These are phyloP conservation scores for Haberlea rhodopensis DNA, from an alignment of 257 asterid species.

Conservation along the genomic window DNA sequence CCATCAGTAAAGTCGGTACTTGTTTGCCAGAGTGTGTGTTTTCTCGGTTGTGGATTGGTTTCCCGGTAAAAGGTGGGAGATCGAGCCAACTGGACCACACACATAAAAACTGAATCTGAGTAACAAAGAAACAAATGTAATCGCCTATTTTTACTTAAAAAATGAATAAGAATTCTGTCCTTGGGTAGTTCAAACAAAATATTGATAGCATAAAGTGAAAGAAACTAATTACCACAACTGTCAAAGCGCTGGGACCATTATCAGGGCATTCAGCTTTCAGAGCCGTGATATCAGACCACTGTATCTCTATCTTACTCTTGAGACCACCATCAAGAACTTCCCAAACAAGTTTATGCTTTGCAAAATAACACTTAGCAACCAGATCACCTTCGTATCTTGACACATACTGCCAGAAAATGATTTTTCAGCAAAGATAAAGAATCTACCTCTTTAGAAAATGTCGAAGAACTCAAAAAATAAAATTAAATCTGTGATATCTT, in stretches of 20 bases:
- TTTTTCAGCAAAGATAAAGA: slow-evolving; percentile 18
- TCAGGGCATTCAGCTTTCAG: slow-evolving; percentile 69
- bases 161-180: background rate
- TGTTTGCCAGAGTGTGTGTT: slow-evolving; percentile 85
- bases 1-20: slow-evolving; percentile 76
- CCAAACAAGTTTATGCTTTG: slow-evolving; percentile 91
- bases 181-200: slow-evolving; percentile 1
- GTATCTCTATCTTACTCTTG: slow-evolving; percentile 86
- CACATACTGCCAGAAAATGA: slow-evolving; percentile 56
- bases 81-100: slow-evolving; percentile 57
- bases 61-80: slow-evolving; percentile 68
- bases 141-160: background rate
- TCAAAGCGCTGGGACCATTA: slow-evolving; percentile 52
- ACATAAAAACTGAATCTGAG: slow-evolving; percentile 16
- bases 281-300: slow-evolving; percentile 75
- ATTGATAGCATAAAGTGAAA: background rate
- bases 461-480: slow-evolving; percentile 6
- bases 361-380: slow-evolving; percentile 91
- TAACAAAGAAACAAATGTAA: background rate
- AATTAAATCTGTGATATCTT: background rate
- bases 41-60: slow-evolving; percentile 88
- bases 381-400: slow-evolving; percentile 81
- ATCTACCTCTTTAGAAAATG: slow-evolving; percentile 6
- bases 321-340: slow-evolving; percentile 84
- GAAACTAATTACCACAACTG: slow-evolving; percentile 55